A percentile compares a stretch with the other conserved stretches of the same genome.
Evolutionary conservation across 1,139 yeast genomes (phyloP).

Genomic region (Protomyces inouyei): DNA sequence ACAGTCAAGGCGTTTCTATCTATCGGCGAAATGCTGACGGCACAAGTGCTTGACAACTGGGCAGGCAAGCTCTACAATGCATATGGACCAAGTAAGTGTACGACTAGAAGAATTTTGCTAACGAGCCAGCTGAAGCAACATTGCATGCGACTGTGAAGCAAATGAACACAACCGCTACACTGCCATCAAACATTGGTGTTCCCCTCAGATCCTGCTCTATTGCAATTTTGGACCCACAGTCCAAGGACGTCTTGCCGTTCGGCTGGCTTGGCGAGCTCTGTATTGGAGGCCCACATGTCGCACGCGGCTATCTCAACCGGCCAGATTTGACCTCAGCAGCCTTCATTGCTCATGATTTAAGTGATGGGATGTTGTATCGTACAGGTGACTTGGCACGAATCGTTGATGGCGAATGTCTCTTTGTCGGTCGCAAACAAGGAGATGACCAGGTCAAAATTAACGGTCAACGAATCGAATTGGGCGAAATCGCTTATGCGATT

Average conservation of each 20-base stretch:
- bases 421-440: slow-evolving; percentile 32
- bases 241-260: slow-evolving; percentile 30
- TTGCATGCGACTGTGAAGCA: slow-evolving; percentile 33
- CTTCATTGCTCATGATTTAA: slow-evolving; percentile 28
- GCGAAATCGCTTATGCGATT: slow-evolving; percentile 35
- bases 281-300: slow-evolving; percentile 36
- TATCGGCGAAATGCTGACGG: slow-evolving; percentile 34
- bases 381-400: slow-evolving; percentile 37
- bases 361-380: slow-evolving; percentile 31
- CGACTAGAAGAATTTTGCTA: not conserved
- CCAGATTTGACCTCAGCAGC: slow-evolving; percentile 32
- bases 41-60: slow-evolving; percentile 30
- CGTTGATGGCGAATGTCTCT: slow-evolving; percentile 23
- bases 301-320: slow-evolving; percentile 35
- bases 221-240: slow-evolving; percentile 27
- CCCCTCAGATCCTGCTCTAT: slow-evolving; percentile 32
- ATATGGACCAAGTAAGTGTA: slow-evolving; percentile 34
- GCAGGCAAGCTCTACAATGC: slow-evolving; percentile 32
- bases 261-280: slow-evolving; percentile 36
- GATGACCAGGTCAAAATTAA: slow-evolving; percentile 37
- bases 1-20: slow-evolving; percentile 30
- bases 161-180: slow-evolving; percentile 6
- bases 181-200: slow-evolving; percentile 32
- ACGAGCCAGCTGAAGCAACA: slow-evolving; percentile 33
- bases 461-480: slow-evolving; percentile 37